Percentiles rank a stretch among this genome's conserved stretches.
Evolutionary conservation across 495 filamentous ascomycete genomes (phyloP).

Genomic region (Tuber brumale): DNA sequence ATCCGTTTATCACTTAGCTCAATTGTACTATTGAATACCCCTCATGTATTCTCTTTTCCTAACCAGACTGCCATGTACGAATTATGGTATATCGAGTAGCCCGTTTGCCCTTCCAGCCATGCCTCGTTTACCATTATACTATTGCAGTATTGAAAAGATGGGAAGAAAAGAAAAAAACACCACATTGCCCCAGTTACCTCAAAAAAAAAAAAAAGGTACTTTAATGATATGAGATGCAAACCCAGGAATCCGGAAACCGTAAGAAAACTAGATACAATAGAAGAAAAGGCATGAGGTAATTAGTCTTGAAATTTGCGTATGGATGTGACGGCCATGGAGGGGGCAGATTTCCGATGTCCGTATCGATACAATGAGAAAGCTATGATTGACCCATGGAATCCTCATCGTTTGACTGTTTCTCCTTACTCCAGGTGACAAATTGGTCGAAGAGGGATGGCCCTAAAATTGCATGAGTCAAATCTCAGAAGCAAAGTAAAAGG

Average conservation of each 20-base stretch:
- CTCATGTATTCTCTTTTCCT: not conserved
- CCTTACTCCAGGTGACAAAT: constrained; percentile 38
- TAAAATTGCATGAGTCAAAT: constrained; percentile 6
- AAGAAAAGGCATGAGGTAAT: not conserved
- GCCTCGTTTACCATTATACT: not conserved
- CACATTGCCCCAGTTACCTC: not conserved
- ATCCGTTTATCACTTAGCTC: not conserved
- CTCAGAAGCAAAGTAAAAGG: not conserved
- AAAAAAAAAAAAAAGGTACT: not conserved
- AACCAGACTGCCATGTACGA: not conserved
- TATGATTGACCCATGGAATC: not conserved
- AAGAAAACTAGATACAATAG: not conserved
- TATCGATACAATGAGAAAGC: not conserved
- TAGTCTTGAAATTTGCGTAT: not conserved
- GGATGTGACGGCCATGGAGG: not conserved
- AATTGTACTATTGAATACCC: not conserved
- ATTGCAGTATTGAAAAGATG: not conserved
- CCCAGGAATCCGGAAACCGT: not conserved
- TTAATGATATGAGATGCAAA: not conserved
- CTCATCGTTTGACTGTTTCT: constrained; percentile 18
- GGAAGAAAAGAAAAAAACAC: not conserved
- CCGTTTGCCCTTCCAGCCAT: not conserved
- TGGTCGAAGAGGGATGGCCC: constrained; percentile 40
- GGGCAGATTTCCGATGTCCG: not conserved
- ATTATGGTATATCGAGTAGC: not conserved